Percentiles rank a stretch among this genome's conserved stretches.
phyloP scores from a whole-genome alignment of 306 rosid species.

The Hippophae rhamnoides region DNA sequence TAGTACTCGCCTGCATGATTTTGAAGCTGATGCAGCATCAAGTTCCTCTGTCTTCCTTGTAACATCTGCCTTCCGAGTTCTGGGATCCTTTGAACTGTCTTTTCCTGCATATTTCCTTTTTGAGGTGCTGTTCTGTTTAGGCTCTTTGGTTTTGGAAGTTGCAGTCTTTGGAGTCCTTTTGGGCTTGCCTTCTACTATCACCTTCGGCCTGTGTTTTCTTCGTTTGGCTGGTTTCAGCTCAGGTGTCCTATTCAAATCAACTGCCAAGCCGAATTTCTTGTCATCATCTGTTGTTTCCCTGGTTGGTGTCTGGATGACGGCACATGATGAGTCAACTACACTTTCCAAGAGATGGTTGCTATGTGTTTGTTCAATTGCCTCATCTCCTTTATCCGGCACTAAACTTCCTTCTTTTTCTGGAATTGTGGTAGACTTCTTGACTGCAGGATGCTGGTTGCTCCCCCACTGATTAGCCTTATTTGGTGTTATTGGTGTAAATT shows the following conservation, averaged over 20 bases:
- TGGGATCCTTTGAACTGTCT: conserved; percentile 31
- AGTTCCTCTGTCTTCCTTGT: conserved; percentile 19
- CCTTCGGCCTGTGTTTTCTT: conserved; percentile 91
- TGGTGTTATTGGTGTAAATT: conserved; percentile 26
- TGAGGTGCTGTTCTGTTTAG: conserved; percentile 33
- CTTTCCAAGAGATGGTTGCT: conserved; percentile 45
- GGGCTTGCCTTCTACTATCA: conserved; percentile 57
- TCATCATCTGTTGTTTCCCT: conserved; percentile 27
- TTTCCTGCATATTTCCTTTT: conserved; percentile 56
- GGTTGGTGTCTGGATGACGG: conserved; percentile 28
- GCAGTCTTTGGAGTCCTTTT: conserved; percentile 41
- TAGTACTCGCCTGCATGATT: conserved; percentile 52
- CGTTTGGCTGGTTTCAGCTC: conserved; percentile 53
- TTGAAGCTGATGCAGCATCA: conserved; percentile 22
- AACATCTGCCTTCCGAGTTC: conserved; percentile 32
- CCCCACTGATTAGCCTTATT: conserved; percentile 23
- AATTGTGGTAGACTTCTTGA: conserved; percentile 26
- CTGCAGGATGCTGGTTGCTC: conserved; percentile 16
- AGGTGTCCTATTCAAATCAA: conserved; percentile 73
- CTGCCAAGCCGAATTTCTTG: conserved; percentile 25
- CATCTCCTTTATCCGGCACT: conserved; percentile 26
- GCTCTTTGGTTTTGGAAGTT: conserved; percentile 23
- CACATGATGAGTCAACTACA: conserved; percentile 56
- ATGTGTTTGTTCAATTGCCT: conserved; percentile 27
- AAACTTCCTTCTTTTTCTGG: conserved; percentile 35